phyloP scores from a whole-genome alignment of 148 eudicot species.

The Cornus kousa region DNA sequence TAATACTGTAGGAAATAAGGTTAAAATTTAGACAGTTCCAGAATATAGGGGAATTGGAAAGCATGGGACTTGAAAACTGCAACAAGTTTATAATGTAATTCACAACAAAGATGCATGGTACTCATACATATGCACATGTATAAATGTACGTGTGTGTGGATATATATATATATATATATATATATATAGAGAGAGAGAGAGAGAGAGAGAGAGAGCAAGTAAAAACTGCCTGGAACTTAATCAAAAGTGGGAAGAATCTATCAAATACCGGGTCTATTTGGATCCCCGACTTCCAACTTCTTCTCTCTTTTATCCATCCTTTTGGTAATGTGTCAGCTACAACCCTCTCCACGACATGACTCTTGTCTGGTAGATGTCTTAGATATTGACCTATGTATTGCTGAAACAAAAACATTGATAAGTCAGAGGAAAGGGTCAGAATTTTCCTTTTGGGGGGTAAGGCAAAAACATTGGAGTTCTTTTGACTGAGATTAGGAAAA shows the following conservation, averaged over 20 bases:
- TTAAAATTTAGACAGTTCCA: too few species aligned
- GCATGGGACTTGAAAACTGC: background rate
- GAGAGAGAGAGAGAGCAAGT: too few species aligned
- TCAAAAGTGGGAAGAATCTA: background rate
- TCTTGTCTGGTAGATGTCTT: background rate
- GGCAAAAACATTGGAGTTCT: too few species aligned
- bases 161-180: too few species aligned
- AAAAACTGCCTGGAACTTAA: background rate
- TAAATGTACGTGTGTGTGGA: background rate
- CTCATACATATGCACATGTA: background rate
- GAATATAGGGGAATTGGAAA: too few species aligned
- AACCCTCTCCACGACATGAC: constrained; percentile 32
- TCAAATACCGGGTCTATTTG: constrained; percentile 55
- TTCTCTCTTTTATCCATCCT: constrained; percentile 67
- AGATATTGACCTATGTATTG: background rate
- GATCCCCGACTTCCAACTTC: constrained; percentile 24
- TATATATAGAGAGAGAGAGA: too few species aligned
- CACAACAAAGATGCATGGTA: background rate
- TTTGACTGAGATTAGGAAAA: background rate
- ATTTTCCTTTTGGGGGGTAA: too few species aligned
- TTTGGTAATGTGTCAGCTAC: constrained; percentile 54
- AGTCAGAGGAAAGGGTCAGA: too few species aligned
- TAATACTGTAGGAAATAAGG: constrained; percentile 37
- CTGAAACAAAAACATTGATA: constrained; percentile 11
- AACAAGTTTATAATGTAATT: background rate